These are phyloP conservation scores for Candida orba DNA, from an alignment of 805 yeast species.

Conservation along the genomic window DNA sequence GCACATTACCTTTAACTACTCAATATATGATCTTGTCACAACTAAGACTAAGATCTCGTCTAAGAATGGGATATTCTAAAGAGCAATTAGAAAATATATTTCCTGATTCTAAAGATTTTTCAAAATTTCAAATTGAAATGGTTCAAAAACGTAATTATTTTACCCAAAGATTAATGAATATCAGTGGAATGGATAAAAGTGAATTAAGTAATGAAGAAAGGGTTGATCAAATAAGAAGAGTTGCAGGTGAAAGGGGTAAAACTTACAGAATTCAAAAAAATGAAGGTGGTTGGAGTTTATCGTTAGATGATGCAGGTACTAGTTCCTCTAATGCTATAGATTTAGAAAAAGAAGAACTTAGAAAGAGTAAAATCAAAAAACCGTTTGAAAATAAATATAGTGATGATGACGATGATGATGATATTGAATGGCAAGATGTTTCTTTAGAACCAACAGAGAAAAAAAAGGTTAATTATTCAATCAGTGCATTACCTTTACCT, in stretches of 20 bases:
- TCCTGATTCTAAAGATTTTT: conserved; percentile 83
- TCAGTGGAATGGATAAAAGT: conserved; percentile 62
- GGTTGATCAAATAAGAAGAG: conserved; percentile 34
- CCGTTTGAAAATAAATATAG: conserved; percentile 10
- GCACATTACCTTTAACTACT: conserved; percentile 68
- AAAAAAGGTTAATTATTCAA: conserved; percentile 31
- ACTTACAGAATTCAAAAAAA: conserved; percentile 70
- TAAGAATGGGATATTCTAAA: conserved; percentile 91
- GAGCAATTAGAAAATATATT: conserved; percentile 80
- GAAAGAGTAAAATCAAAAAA: conserved; percentile 10
- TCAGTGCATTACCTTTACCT: conserved; percentile 35
- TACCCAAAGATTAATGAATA: conserved; percentile 80
- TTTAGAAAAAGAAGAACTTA: conserved; percentile 26
- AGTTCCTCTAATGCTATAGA: conserved; percentile 39
- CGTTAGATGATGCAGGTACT: conserved; percentile 41
- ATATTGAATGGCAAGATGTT: conserved; percentile 71
- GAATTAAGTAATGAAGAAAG: conserved; percentile 20
- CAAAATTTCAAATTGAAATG: conserved; percentile 87
- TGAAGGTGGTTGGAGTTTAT: conserved; percentile 78
- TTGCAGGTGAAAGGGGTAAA: conserved; percentile 77
- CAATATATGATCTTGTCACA: conserved; percentile 86
- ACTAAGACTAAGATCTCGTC: conserved; percentile 72
- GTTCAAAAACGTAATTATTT: conserved; percentile 86
- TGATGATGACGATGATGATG: conserved; percentile 21
- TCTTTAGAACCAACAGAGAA: conserved; percentile 27